A percentile compares a stretch with the other conserved stretches of the same genome.
phyloP scores from a whole-genome alignment of 208 protist species.

The Endotrypanum monterogeii region DNA sequence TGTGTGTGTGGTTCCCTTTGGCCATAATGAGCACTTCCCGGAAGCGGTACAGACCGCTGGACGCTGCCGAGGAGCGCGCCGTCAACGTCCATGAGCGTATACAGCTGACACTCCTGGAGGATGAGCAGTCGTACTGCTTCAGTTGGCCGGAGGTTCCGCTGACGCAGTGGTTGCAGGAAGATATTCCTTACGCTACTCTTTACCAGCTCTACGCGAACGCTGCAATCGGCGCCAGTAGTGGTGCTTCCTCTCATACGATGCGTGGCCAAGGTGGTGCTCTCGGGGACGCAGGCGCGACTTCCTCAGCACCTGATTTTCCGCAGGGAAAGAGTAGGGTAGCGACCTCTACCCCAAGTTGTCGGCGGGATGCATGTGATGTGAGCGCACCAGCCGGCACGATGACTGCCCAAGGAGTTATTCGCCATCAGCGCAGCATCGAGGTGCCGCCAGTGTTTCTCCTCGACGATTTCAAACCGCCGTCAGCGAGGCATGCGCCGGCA shows the following conservation, averaged over 20 bases:
- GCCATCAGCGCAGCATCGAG: slow-evolving; percentile 15
- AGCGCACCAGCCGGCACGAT: neutral
- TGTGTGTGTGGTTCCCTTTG: neutral
- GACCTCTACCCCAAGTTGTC: neutral
- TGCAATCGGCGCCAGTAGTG: slow-evolving; percentile 1
- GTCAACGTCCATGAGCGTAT: slow-evolving; percentile 52
- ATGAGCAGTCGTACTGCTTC: slow-evolving; percentile 83
- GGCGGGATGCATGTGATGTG: neutral
- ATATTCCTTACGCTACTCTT: slow-evolving; percentile 18
- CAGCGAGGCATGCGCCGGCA: neutral
- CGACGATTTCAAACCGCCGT: neutral
- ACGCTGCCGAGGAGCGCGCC: slow-evolving; percentile 65
- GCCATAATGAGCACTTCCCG: slow-evolving; percentile 44
- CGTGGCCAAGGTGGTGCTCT: neutral
- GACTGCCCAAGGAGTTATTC: neutral
- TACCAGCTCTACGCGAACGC: slow-evolving; percentile 20
- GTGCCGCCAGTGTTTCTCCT: slow-evolving; percentile 23
- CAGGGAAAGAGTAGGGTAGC: neutral
- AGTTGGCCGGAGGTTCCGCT: slow-evolving; percentile 77
- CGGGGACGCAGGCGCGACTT: neutral
- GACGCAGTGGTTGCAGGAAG: slow-evolving; percentile 31
- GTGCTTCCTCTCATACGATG: slow-evolving; percentile 2
- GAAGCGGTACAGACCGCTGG: slow-evolving; percentile 83
- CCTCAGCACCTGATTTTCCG: neutral
- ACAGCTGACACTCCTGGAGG: slow-evolving; percentile 50